Base-by-base conservation (phyloP, 805 yeast species). In the Metschnikowia colocasiae region DNA sequence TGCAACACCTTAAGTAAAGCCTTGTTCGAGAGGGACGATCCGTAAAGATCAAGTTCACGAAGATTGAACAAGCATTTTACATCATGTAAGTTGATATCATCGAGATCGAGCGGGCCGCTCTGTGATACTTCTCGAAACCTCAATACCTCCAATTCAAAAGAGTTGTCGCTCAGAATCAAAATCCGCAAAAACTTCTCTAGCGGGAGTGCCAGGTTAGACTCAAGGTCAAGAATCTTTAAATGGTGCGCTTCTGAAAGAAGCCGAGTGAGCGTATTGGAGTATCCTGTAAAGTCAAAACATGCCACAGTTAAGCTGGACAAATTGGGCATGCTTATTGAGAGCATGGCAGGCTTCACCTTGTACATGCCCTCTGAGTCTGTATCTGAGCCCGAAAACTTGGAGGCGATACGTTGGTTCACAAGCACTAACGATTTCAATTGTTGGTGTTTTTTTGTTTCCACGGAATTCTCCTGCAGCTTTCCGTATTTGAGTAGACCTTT, bases 131-230 rank as follows among this genome's bases (percentile, higher is more conserved):
- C 75, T 29, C 77, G 60, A 30, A 71, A 57, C 6, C 58, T 57
- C 2, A 72, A 52, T 19, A 53, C 59, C 3, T 53, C 45, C 2
- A 72, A 56, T 19, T 37, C 36, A 39, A 67, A 68, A 1, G 36
- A 29, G 0, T 71, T 67, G n/a, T 59, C 51, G 46, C 63, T 64
- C 50, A 61, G 65, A 25, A 57, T 53, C 9, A 69, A 46, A 19
- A 67, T 50, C 23, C 58, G 59, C n/a, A 69, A 45, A 33, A 70
- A 61, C 25, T 55, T 54, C 12, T 58, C 50, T 18, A 71, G 44
- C 5, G 64, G 45, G 20, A 71, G 57, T 23, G 58, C 59, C 7
- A 48, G 49, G 50, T 70, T 70, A 50, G 70, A 67, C 45, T 72
- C 76, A 22, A 71, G 47, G 23, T 60, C 58, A 2, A 71, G 19